Conservation (phyloP, 1,284 basidiomycete species). For the Ceratobasidium sp. region DNA sequence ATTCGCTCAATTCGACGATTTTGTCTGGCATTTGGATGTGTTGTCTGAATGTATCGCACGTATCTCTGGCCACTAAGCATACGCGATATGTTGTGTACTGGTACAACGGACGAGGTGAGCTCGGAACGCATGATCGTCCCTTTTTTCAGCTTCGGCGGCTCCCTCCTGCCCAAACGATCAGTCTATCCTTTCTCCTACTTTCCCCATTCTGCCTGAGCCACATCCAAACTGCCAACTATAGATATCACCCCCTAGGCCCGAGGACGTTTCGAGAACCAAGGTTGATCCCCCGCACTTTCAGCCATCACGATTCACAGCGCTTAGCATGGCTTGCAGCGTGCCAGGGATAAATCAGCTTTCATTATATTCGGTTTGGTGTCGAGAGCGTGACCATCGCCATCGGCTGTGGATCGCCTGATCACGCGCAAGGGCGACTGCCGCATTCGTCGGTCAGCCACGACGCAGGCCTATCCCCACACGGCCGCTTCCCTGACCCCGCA, state of each 20-base stretch:
- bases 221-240: too few relatives aligned
- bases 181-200: too few relatives aligned
- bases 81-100: slow-evolving; percentile 24
- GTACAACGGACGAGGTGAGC: slow-evolving; percentile 21
- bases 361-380: background rate
- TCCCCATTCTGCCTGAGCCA: too few relatives aligned
- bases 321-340: too few relatives aligned
- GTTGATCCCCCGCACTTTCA: slow-evolving; percentile 28
- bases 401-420: slow-evolving; percentile 17
- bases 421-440: too few relatives aligned
- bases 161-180: slow-evolving; percentile 54
- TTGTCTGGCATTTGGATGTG: background rate
- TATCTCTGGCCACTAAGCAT: slow-evolving; percentile 19
- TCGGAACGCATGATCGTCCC: slow-evolving; percentile 52
- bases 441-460: slow-evolving; percentile 17
- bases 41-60: background rate
- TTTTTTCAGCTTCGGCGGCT: slow-evolving; percentile 54
- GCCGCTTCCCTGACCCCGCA: slow-evolving; percentile 18
- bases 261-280: too few relatives aligned
- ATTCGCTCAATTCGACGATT: too few relatives aligned
- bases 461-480: slow-evolving; percentile 16
- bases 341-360: slow-evolving; percentile 29
- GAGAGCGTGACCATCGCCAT: slow-evolving; percentile 16
- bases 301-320: too few relatives aligned
- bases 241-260: too few relatives aligned